These are phyloP conservation scores for Colletotrichum scovillei DNA, from an alignment of 2,329 filamentous ascomycete genomes.

Conservation along the genomic window DNA sequence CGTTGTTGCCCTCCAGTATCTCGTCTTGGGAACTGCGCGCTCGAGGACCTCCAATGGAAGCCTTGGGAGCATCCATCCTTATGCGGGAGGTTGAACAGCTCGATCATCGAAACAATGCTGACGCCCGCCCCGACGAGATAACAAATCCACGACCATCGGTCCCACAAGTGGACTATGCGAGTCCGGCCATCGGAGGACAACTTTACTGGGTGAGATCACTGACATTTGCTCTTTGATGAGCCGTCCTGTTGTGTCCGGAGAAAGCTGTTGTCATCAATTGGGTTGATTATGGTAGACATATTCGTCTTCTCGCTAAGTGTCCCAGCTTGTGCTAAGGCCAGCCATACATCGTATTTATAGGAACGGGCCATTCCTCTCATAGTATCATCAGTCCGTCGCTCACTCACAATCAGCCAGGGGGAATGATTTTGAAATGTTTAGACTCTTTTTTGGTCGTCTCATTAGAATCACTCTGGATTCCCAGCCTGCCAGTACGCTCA, in stretches of 20 bases:
- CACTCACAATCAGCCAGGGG: not conserved
- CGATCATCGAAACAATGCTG: not conserved
- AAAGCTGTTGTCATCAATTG: not conserved
- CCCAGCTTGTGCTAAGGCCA: not conserved
- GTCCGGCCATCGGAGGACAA: not conserved
- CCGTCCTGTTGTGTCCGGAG: not conserved
- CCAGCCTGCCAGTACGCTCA: conserved; percentile 35
- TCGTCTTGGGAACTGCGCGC: not conserved
- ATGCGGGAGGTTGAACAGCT: not conserved
- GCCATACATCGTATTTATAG: not conserved
- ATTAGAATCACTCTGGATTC: conserved; percentile 33
- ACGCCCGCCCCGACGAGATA: not conserved
- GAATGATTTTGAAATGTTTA: conserved; percentile 14
- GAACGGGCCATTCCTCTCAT: not conserved
- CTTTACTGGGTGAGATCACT: not conserved
- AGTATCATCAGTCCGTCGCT: too few species aligned
- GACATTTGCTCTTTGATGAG: not conserved
- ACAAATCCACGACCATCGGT: not conserved
- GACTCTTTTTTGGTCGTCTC: conserved; percentile 33
- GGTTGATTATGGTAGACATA: not conserved
- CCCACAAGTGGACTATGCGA: not conserved
- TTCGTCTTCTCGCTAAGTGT: not conserved
- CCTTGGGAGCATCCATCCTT: not conserved
- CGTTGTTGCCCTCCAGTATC: not conserved
- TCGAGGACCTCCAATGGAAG: not conserved